Evolutionary conservation across 345 rosid genomes (phyloP), one percentile per base, ranked within the genome.

Genomic region (Moringa oleifera): DNA sequence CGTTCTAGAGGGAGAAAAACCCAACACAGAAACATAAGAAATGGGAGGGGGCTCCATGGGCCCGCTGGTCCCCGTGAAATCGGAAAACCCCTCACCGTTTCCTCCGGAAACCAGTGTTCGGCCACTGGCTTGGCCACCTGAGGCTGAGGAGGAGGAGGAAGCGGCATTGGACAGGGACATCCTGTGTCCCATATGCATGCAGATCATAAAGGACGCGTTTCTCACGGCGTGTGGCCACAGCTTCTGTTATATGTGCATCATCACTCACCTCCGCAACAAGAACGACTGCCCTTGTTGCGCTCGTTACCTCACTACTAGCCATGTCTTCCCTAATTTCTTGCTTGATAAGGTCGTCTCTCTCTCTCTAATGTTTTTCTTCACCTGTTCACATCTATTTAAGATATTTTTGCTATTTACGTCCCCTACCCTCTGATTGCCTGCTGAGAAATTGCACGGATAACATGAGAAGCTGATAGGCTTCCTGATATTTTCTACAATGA

Each of bases 111-210:
- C 47, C 54, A 11, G n/a, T 0, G 56, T 21, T 51, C 57, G 36
- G 7, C 60, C 53, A 2, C 21, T 25, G 0, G 25, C 5, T 33
- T 33, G 11, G n/a, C n/a, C n/a, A 0, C 55, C 25, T 16, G n/a
- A 9, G 10, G 24, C 53, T n/a, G 46, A 1, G 15, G 68, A 1
- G 19, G 70, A 12, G 28, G 63, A 49, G 19, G 69, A 25, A 18
- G 57, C 20, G 12, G 66, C 52, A 19, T 37, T 51, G 20, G 86
- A 81, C 24, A 80, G 67, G 77, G 84, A 72, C 20, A 67, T 68
- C 63, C 61, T 73, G 20, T 82, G 90, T 66, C 87, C 87, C 60
- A 85, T 82, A 53, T 85, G 90, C 73, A 77, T 80, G 85, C 75
- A 82, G 72, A 60, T 82, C 11, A 76, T 80, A 25, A 75, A 63